These are phyloP conservation scores for Rhynchosporium graminicola DNA, from an alignment of 2,329 filamentous ascomycete species.

Conservation along the genomic window DNA sequence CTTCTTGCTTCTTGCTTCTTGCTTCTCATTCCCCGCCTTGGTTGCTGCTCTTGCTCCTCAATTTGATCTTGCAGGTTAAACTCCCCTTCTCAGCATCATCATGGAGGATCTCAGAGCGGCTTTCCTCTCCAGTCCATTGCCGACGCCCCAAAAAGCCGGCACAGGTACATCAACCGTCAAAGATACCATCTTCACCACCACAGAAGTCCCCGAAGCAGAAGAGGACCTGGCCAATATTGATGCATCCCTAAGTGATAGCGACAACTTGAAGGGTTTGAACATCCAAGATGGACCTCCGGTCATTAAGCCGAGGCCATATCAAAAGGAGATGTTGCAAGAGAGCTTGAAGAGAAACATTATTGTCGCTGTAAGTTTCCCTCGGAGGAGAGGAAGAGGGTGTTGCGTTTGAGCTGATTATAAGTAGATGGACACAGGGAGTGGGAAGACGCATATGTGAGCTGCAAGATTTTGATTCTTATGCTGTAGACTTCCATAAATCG, in stretches of 20 bases:
- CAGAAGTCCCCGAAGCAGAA: neutral
- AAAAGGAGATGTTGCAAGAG: constrained; percentile 73
- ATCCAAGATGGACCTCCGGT: constrained; percentile 18
- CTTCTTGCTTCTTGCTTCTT: neutral
- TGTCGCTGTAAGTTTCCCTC: constrained; percentile 55
- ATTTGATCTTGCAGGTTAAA: neutral
- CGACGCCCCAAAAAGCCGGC: neutral
- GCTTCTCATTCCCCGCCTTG: neutral
- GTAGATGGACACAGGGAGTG: constrained; percentile 81
- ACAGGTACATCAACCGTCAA: neutral
- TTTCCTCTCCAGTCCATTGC: neutral
- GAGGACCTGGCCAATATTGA: constrained; percentile 10
- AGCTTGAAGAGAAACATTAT: constrained; percentile 71
- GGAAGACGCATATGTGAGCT: constrained; percentile 74
- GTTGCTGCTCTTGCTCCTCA: neutral
- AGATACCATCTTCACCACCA: neutral
- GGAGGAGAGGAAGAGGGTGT: neutral
- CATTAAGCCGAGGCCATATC: constrained; percentile 51
- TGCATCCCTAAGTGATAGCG: constrained; percentile 15
- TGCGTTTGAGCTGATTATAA: constrained; percentile 9
- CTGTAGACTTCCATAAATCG: neutral
- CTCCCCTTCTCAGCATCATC: neutral
- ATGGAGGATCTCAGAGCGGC: constrained; percentile 2
- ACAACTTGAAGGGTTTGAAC: constrained; percentile 7
- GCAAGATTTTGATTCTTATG: neutral